phyloP scores from a whole-genome alignment of 495 filamentous ascomycete species.

The Aspergillus diversus region DNA sequence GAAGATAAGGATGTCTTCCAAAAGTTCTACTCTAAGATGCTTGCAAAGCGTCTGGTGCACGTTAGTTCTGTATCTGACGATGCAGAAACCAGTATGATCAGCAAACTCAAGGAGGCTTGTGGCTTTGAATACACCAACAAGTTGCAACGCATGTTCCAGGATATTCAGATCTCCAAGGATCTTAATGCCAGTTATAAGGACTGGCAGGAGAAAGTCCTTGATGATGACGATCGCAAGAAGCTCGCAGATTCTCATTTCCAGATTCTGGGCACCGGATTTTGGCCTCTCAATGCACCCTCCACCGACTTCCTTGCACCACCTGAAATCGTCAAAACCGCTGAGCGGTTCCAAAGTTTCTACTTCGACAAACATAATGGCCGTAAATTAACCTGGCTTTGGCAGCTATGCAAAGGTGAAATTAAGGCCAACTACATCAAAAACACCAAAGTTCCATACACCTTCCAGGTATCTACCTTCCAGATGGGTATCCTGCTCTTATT shows the following conservation, averaged over 20 bases:
- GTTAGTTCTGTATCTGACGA: constrained; percentile 94
- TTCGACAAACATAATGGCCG: constrained; percentile 93
- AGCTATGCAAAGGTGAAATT: constrained; percentile 95
- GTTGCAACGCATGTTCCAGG: constrained; percentile 99
- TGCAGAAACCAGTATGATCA: constrained; percentile 98
- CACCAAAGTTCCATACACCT: constrained; percentile 89
- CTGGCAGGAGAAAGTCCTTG: constrained; percentile 63
- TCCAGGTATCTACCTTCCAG: constrained; percentile 96
- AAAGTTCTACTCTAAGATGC: constrained; percentile 97
- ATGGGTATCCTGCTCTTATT: constrained; percentile 97
- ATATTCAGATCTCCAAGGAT: constrained; percentile 98
- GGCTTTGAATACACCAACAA: constrained; percentile 99
- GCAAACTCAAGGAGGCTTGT: constrained; percentile 97
- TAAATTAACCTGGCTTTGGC: constrained; percentile 98
- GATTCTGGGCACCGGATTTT: constrained; percentile 95
- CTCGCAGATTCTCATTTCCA: constrained; percentile 78
- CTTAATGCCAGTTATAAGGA: constrained; percentile 85
- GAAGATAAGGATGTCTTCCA: constrained; percentile 99
- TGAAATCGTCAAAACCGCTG: constrained; percentile 82
- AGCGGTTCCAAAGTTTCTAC: constrained; percentile 89
- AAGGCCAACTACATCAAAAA: constrained; percentile 90
- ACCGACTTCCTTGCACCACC: constrained; percentile 85
- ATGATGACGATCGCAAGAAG: constrained; percentile 63
- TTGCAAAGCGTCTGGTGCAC: constrained; percentile 93
- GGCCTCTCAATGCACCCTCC: constrained; percentile 84